Percentiles rank a stretch among this genome's conserved stretches.
phyloP scores from a whole-genome alignment of 495 filamentous ascomycete species.

The Friedmanniomyces simplex region DNA sequence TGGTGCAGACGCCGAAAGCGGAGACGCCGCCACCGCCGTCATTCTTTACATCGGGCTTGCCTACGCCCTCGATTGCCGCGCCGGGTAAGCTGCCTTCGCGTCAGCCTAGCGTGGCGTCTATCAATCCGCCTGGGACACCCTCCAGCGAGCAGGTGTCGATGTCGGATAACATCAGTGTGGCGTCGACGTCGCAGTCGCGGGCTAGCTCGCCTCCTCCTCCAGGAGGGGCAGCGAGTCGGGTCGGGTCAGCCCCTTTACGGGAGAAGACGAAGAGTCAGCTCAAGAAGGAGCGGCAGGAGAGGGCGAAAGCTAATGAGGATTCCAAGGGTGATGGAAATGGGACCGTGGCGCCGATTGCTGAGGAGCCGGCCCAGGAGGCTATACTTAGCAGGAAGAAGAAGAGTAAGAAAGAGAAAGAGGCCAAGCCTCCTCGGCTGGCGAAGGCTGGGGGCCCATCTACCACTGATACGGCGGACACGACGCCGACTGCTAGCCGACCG shows the following conservation, averaged over 20 bases:
- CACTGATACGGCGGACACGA: slow-evolving; percentile 31
- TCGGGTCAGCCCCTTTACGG: slow-evolving; percentile 67
- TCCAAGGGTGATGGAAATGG: slow-evolving; percentile 37
- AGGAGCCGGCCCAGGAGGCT: slow-evolving; percentile 49
- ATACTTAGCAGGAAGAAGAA: slow-evolving; percentile 87
- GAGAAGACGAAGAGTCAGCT: slow-evolving; percentile 81
- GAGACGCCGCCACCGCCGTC: slow-evolving; percentile 43
- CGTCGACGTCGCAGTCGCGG: slow-evolving; percentile 72
- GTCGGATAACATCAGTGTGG: slow-evolving; percentile 58
- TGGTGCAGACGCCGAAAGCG: slow-evolving; percentile 61
- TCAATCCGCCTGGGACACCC: slow-evolving; percentile 67
- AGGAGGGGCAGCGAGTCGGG: slow-evolving; percentile 39
- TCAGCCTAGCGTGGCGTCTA: slow-evolving; percentile 48
- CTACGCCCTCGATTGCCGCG: slow-evolving; percentile 21
- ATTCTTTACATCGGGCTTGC: slow-evolving; percentile 11
- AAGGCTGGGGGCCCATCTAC: slow-evolving; percentile 15
- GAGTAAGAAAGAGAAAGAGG: slow-evolving; percentile 56
- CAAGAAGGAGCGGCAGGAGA: slow-evolving; percentile 69
- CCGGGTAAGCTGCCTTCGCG: slow-evolving; percentile 41
- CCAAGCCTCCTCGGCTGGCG: slow-evolving; percentile 25
- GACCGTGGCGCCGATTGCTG: slow-evolving; percentile 42
- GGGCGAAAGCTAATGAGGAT: slow-evolving; percentile 53
- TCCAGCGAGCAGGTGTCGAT: slow-evolving; percentile 58
- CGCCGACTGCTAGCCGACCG: slow-evolving; percentile 33
- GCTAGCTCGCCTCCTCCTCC: slow-evolving; percentile 67